Evolutionary conservation across 2,329 filamentous ascomycete species (phyloP).

Genomic region (Zalaria obscura): DNA sequence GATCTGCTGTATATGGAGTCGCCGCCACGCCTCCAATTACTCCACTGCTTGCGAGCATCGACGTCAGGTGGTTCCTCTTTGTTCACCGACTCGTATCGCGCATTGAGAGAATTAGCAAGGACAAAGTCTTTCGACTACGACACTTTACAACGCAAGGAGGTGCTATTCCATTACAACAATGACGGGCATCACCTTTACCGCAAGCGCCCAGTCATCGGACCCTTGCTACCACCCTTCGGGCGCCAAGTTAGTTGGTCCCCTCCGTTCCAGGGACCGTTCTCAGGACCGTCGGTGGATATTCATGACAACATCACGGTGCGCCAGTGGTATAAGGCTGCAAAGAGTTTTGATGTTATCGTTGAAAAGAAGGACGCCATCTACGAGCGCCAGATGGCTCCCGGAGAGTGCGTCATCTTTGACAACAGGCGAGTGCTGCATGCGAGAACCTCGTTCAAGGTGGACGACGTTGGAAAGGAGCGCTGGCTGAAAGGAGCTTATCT

Average conservation of each 20-base stretch:
- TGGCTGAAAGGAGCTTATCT: conserved; percentile 85
- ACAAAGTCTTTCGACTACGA: conserved; percentile 8
- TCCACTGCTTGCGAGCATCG: conserved; percentile 78
- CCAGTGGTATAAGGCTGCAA: conserved; percentile 36
- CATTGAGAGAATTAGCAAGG: conserved; percentile 27
- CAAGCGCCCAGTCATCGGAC: conserved; percentile 12
- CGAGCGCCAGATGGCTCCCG: conserved; percentile 59
- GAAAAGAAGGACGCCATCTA: conserved; percentile 46
- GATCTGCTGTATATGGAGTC: conserved; percentile 77
- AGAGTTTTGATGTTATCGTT: conserved; percentile 43
- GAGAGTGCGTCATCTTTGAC: conserved; percentile 88
- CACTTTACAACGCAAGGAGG: conserved; percentile 1
- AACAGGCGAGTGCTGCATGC: conserved; percentile 80
- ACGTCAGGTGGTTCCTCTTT: conserved; percentile 70
- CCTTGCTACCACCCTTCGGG: conserved; percentile 5
- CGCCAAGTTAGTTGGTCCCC: conserved; percentile 20
- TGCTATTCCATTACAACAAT: conserved; percentile 34
- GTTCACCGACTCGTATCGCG: conserved; percentile 63
- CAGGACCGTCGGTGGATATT: not conserved
- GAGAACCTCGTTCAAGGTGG: conserved; percentile 56
- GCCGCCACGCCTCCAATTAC: conserved; percentile 68
- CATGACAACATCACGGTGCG: conserved; percentile 7
- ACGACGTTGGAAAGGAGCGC: conserved; percentile 45
- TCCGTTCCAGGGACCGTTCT: conserved; percentile 21
- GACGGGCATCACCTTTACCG: conserved; percentile 33